A percentile compares a stretch with the other conserved stretches of the same genome.
Evolutionary conservation across 2,329 filamentous ascomycete species (phyloP).

Genomic region (Aspergillus bombycis): DNA sequence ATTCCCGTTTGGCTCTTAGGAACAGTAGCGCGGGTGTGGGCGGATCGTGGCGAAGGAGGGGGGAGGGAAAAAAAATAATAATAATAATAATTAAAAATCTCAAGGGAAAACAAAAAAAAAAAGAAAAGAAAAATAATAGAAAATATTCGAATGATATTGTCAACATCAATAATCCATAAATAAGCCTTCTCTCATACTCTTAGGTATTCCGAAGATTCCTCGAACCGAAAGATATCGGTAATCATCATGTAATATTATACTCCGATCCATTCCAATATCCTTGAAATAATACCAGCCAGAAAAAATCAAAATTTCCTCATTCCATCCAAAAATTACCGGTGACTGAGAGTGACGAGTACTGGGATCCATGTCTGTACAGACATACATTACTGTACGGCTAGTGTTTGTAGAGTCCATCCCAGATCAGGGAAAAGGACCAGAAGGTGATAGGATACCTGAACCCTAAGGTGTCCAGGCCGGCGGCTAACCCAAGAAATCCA

Average conservation of each 20-base stretch:
- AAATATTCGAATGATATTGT: not conserved
- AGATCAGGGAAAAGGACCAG: not conserved
- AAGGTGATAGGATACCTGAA: not conserved
- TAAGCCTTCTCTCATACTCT: not conserved
- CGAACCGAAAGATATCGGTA: not conserved
- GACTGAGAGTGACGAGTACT: not conserved
- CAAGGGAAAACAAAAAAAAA: not conserved
- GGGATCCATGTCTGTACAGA: no score
- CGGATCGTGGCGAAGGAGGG: slow-evolving; percentile 14
- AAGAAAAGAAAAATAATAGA: no score
- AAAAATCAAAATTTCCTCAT: no score
- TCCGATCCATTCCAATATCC: not conserved
- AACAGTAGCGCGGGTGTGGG: not conserved
- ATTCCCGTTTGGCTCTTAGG: not conserved
- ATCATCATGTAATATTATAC: not conserved
- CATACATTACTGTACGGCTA: no score
- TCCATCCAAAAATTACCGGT: not conserved
- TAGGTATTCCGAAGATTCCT: not conserved
- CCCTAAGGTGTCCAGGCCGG: not conserved
- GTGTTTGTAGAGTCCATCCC: not conserved
- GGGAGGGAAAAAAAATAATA: not conserved
- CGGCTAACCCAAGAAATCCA: not conserved
- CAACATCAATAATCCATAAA: not conserved
- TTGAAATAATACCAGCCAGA: no score
- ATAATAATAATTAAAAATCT: not conserved